Evolutionary conservation across 2,329 filamentous ascomycete genomes (phyloP), one percentile per base, ranked within the genome.

Genomic region (Arthrobotrys pseudoclavata): DNA sequence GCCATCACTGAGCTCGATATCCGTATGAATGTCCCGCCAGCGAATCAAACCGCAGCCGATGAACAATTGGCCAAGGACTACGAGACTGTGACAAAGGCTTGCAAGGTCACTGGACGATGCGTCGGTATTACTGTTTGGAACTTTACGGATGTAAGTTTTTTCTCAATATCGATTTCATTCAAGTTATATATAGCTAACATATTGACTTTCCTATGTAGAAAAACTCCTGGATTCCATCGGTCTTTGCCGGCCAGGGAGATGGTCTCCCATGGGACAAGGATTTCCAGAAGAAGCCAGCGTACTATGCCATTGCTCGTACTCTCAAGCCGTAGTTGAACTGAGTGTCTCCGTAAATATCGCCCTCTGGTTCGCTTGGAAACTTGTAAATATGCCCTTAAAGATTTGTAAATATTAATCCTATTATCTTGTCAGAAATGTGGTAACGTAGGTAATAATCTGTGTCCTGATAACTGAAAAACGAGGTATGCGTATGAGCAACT

Each of bases 1-100:
- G 88, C 88, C 4, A 86, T 89, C 81, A 90, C 89, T 0, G 89
- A 91, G 83, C 84, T 90, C 22, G 89, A 91, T 81, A 87, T 90
- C 76, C 85, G 88, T 31, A 86, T 87, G 1, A 82, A 81, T 4
- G 82, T 89, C 12, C 87, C 88, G 0, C 82, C 86, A 2, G 85
- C 83, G 2, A 81, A 82, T 0, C 81, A 83, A 0, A 84, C 84
- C 31, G 82, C 85, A 18, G 81, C 82, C 15, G 69, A 67, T 24
- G 72, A 31, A 7, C 84, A 85, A 26, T 88, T 90, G 83, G 85
- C 85, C 0, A 80, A 50, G 1, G 80, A 82, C 26, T 80, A 81
- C 26, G 61, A 50, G 26, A 79, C 48, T 3, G 81, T 82, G 52
- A 79, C 80, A 15, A 81, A 81, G 3, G 83, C 82, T 9, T 83